Base-by-base conservation (phyloP, 2,329 filamentous ascomycete species). In the Taxawa tesnikishii region DNA sequence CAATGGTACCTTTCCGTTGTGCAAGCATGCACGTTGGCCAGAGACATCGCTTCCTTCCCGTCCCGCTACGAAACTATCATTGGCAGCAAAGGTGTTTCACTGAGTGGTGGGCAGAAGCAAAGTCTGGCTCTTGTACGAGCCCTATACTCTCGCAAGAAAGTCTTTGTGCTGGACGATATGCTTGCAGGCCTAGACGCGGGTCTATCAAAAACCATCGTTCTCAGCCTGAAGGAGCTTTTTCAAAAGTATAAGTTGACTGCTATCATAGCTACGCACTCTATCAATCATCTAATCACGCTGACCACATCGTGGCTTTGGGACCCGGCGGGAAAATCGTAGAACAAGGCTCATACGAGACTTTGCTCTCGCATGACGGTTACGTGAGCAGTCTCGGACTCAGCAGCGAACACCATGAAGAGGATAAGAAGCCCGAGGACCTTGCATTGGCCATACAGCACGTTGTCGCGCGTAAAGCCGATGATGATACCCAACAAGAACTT, bases 121-220 rank as follows among this genome's bases (percentile, higher is more conserved):
- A 58, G 66, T 30, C 60, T 69, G 42, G 60, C 17, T 3, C 74
- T 92, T 43, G 83, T 83, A 2, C 67, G 83, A 28, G 82, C 83
- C 1, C 63, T 90, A 12, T 90, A 90, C 53, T 87, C 81, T 2
- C 67, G 82, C 10, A 81, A 80, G 1, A 76, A 79, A 0, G 76
- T 85, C 39, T 60, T 92, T 4, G 62, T 90, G 12, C 65, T 90
- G 45, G 83, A 92, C 50, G 83, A 92, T 47, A 82, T 88, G 25
- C 87, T 92, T 52, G 48, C 62, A 32, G 76, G 83, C 7, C 73
- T 90, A 6, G 83, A 92, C 52, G 78, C 53, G 2, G 46, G 55
- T 4, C 72, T 67, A 0, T 51, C 60, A 8, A 43, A 54, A 5
- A 43, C 55, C 7, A 50, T 53, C 3, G 45, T 70, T 0, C 43